Percentiles rank a stretch among this genome's conserved stretches.
These are phyloP conservation scores for Boletellus emodensis DNA, from an alignment of 768 basidiomycete genomes.

Conservation along the genomic window DNA sequence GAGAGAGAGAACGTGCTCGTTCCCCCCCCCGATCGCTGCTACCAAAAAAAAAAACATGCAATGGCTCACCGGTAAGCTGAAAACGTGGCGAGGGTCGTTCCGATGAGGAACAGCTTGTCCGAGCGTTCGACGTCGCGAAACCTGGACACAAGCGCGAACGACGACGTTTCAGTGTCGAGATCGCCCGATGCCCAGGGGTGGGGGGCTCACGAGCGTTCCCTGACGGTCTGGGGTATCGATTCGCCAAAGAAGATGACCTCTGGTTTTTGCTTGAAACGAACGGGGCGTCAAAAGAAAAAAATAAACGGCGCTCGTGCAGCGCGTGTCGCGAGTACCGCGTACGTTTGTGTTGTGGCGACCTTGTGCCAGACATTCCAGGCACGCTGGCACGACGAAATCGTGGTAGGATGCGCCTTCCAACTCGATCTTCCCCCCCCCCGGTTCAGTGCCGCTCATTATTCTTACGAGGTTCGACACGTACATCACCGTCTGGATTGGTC, in stretches of 20 bases:
- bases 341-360: conserved; percentile 61
- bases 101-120: conserved; percentile 74
- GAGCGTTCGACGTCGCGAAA: conserved; percentile 53
- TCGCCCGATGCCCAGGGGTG: background rate
- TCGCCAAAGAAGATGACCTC: conserved; percentile 89
- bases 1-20: too few species aligned
- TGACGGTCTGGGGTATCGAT: conserved; percentile 64
- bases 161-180: background rate
- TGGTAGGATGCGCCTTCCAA: conserved; percentile 74
- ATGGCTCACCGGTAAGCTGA: conserved; percentile 72
- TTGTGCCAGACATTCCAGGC: conserved; percentile 60
- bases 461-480: conserved; percentile 31
- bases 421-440: conserved; percentile 52
- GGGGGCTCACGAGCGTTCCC: conserved; percentile 62
- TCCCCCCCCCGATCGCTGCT: too few species aligned
- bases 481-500: conserved; percentile 94
- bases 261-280: conserved; percentile 58
- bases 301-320: background rate
- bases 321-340: conserved; percentile 14
- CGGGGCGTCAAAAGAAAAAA: conserved; percentile 26
- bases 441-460: background rate
- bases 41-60: too few species aligned
- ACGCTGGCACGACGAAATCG: conserved; percentile 77
- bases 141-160: conserved; percentile 31
- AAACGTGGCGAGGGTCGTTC: conserved; percentile 91